A percentile compares a stretch with the other conserved stretches of the same genome.
phyloP scores from a whole-genome alignment of 1,284 basidiomycete genomes.

The Malassezia sympodialis region DNA sequence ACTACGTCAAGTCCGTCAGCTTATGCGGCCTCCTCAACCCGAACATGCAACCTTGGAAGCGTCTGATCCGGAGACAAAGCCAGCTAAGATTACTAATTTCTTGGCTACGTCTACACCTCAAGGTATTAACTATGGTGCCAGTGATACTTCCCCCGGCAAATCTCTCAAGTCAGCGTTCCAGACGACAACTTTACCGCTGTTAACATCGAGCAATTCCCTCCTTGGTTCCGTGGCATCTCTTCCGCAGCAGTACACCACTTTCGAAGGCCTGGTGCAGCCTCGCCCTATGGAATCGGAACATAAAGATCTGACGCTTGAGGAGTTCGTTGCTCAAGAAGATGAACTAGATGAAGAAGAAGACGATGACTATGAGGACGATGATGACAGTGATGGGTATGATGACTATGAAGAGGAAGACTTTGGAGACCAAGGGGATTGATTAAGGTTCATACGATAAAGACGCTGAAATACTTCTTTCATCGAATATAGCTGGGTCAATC shows the following conservation, averaged over 20 bases:
- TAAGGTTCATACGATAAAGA: neutral
- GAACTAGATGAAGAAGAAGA: neutral
- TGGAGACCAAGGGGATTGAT: conserved; percentile 4
- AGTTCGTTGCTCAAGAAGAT: conserved; percentile 10
- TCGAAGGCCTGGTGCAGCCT: conserved; percentile 15
- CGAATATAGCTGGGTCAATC: conserved; percentile 16
- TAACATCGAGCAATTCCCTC: neutral
- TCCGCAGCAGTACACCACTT: conserved; percentile 10
- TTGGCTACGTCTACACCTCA: neutral
- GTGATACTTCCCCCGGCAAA: neutral
- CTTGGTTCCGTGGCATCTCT: neutral
- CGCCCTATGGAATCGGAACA: neutral
- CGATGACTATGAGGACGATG: neutral
- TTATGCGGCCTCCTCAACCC: neutral
- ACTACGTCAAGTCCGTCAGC: neutral
- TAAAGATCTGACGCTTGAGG: conserved; percentile 4
- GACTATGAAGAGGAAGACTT: conserved; percentile 9
- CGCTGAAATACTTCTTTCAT: neutral
- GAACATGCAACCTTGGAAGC: neutral
- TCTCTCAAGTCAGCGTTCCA: neutral
- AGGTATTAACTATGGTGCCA: neutral
- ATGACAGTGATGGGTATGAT: conserved; percentile 5
- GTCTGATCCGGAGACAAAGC: neutral
- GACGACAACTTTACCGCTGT: neutral
- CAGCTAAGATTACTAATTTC: neutral